Base-by-base conservation (phyloP, 495 filamentous ascomycete genomes). In the Aspergillus haitiensis region DNA sequence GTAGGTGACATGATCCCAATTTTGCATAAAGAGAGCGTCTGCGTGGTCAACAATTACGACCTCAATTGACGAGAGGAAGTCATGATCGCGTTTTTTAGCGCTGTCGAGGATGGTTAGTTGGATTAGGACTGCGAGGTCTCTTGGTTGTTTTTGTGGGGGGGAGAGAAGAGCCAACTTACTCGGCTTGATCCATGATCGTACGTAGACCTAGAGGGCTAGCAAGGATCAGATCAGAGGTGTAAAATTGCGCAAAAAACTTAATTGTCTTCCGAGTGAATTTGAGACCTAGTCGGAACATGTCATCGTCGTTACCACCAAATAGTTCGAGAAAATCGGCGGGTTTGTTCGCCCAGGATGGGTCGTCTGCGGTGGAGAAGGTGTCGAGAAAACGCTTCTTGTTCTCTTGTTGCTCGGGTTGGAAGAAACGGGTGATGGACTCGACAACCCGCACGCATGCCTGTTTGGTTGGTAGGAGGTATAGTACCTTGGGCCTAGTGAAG, bases 231-330 rank as follows among this genome's bases (percentile, higher is more conserved):
- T 98, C 94, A 3, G 92, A 96, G 63, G 88, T 91, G 77, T 98
- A 97, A 74, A 98, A 98, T 68, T 93, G 88, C 6, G 93, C 82
- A 70, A 96, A 98, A 69, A 89, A 94, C 70, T 96, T 97, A 66
- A 98, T 79, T 0, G 93, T 94, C 74, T 95, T 97, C 45, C 94
- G 84, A 0, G 94, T 97, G 70, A 98, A 96, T 70, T 97, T 97
- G 58, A 98, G 64, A 32, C 93, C 94, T 1, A 98, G 72, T 16
- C 92, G 84, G 81, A 97, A 98, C 82, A 93, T 91, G 74, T 98
- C 94, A 64, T 98, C 93, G 68, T 96, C 91, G 72, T 96, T 97
- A 44, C 94, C 94, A 48, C 81, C 85, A 64, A 98, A 98, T 3
- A 98, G 81, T 52, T 96, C 94, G 11, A 82, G 82, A 75, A 96